Evolutionary conservation across 2,329 filamentous ascomycete species (phyloP).

Genomic region (Phoma herbarum): DNA sequence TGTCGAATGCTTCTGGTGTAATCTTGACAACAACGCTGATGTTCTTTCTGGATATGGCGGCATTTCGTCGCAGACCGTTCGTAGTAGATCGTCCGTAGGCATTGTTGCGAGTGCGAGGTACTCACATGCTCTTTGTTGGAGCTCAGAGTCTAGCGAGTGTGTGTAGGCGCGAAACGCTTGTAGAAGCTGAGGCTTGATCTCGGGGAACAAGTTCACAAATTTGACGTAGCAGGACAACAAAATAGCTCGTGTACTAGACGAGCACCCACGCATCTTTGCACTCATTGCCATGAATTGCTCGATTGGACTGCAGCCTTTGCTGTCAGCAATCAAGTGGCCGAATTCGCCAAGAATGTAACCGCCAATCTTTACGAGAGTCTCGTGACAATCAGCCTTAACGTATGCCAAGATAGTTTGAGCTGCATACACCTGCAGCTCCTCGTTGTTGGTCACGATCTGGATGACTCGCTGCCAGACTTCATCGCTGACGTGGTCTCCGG

Average conservation of each 20-base stretch:
- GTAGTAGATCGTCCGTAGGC: slow-evolving; percentile 87
- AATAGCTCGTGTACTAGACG: slow-evolving; percentile 89
- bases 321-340: slow-evolving; percentile 94
- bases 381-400: slow-evolving; percentile 93
- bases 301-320: slow-evolving; percentile 89
- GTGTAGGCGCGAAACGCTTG: slow-evolving; percentile 92
- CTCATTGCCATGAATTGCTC: slow-evolving; percentile 96
- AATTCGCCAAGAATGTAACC: slow-evolving; percentile 97
- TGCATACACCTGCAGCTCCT: slow-evolving; percentile 95
- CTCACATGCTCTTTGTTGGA: slow-evolving; percentile 96
- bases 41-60: slow-evolving; percentile 95
- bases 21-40: slow-evolving; percentile 86
- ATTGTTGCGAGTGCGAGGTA: slow-evolving; percentile 87
- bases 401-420: slow-evolving; percentile 93
- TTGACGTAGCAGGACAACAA: slow-evolving; percentile 96
- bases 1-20: slow-evolving; percentile 93
- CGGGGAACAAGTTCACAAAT: slow-evolving; percentile 96
- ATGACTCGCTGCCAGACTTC: slow-evolving; percentile 99
- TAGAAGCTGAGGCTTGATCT: slow-evolving; percentile 94
- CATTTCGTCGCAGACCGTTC: slow-evolving; percentile 98
- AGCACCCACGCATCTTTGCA: slow-evolving; percentile 86
- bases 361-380: slow-evolving; percentile 97
- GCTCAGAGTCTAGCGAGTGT: slow-evolving; percentile 91
- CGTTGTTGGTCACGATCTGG: slow-evolving; percentile 98
- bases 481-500: slow-evolving; percentile 97